phyloP scores from a whole-genome alignment of 2,329 filamentous ascomycete species.

The Coniochaeta ligniaria region DNA sequence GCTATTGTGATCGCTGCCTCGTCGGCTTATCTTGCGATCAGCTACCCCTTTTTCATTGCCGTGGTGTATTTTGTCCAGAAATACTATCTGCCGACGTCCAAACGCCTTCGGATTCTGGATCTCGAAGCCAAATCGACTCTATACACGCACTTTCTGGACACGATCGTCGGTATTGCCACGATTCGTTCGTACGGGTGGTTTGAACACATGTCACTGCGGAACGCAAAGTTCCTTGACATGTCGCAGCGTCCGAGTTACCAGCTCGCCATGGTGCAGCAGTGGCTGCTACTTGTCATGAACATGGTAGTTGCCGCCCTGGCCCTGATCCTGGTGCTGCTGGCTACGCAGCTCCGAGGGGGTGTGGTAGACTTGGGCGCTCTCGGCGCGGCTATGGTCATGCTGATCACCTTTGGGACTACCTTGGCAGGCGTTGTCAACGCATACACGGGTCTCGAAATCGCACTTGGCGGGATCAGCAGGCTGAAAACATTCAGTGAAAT shows the following conservation, averaged over 20 bases:
- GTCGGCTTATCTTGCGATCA: constrained; percentile 4
- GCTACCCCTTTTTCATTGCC: constrained; percentile 7
- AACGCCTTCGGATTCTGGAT: constrained; percentile 37
- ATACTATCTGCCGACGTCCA: constrained; percentile 38
- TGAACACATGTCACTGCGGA: constrained; percentile 21
- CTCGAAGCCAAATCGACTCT: constrained; percentile 35
- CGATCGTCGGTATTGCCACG: constrained; percentile 31
- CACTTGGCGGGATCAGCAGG: constrained; percentile 22
- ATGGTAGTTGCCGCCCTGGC: constrained; percentile 22
- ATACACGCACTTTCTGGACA: constrained; percentile 36
- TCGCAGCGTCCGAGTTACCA: constrained; percentile 24
- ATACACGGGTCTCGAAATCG: constrained; percentile 23
- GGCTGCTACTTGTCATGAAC: constrained; percentile 24
- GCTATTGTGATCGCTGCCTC: constrained; percentile 5
- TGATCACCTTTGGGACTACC: constrained; percentile 20
- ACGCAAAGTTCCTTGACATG: constrained; percentile 17
- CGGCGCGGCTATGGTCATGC: constrained; percentile 19
- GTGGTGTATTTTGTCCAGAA: constrained; percentile 32
- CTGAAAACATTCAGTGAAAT: constrained; percentile 17
- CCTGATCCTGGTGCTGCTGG: constrained; percentile 16
- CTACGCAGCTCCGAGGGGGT: constrained; percentile 13
- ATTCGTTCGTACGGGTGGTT: constrained; percentile 40
- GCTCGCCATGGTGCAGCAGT: constrained; percentile 20
- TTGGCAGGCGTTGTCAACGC: constrained; percentile 18
- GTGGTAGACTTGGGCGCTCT: constrained; percentile 9